Conservation (phyloP, 2,329 filamentous ascomycete species). For the Hawksworthiomyces lignivorus region DNA sequence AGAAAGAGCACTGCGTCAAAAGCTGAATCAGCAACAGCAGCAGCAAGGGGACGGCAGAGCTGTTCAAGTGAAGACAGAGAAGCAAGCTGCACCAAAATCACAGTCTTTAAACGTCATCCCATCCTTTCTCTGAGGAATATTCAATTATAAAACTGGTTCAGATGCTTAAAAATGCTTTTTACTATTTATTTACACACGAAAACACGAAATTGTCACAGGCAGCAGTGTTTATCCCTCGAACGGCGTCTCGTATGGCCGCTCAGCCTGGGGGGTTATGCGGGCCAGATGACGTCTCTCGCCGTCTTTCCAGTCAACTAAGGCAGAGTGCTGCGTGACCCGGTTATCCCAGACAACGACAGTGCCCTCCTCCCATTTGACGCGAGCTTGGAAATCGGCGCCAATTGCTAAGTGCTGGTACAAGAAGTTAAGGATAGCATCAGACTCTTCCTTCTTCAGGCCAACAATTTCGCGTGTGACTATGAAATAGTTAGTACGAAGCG, state of each 20-base stretch:
- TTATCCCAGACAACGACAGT: constrained; percentile 87
- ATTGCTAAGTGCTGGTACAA: constrained; percentile 67
- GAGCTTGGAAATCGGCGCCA: constrained; percentile 63
- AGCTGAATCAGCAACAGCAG: no score
- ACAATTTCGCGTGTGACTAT: constrained; percentile 72
- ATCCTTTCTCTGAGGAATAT: constrained; percentile 7
- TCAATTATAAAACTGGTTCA: no score
- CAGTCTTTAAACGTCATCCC: constrained; percentile 6
- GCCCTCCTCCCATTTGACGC: constrained; percentile 69
- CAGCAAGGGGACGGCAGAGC: no score
- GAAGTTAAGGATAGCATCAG: constrained; percentile 68
- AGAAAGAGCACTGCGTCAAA: no score
- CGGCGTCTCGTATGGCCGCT: constrained; percentile 66
- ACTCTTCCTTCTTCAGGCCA: constrained; percentile 80
- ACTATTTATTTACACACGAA: no score
- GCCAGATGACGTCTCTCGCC: constrained; percentile 73
- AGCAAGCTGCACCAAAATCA: background rate
- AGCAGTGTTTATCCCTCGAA: constrained; percentile 31
- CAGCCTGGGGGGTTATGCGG: constrained; percentile 75
- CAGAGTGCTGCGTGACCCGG: constrained; percentile 68
- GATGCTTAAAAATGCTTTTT: no score
- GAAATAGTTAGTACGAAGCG: constrained; percentile 7
- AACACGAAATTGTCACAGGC: no score
- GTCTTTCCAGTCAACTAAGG: constrained; percentile 72
- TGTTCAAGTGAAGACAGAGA: background rate